These are phyloP conservation scores for Phoma sp. DNA, from an alignment of 2,329 filamentous ascomycete species.

Conservation along the genomic window DNA sequence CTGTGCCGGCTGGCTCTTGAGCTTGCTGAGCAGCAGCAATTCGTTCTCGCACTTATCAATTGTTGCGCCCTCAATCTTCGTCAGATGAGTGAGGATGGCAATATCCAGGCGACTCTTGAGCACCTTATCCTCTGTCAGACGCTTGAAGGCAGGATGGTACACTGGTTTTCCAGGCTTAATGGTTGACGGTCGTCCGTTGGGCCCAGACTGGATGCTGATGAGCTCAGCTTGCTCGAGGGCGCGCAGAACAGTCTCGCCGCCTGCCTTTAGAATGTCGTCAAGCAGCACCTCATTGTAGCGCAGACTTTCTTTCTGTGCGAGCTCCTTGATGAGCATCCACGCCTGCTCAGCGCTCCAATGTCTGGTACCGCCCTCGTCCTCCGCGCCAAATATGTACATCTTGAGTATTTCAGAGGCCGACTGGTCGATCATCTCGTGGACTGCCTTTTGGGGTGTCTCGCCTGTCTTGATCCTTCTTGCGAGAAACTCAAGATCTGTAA, in stretches of 20 bases:
- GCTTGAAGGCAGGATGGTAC: constrained; percentile 81
- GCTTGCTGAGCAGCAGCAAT: constrained; percentile 70
- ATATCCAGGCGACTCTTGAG: constrained; percentile 75
- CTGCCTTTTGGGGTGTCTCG: constrained; percentile 80
- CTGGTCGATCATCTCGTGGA: constrained; percentile 88
- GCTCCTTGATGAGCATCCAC: constrained; percentile 83
- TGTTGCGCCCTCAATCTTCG: constrained; percentile 73
- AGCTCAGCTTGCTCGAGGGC: constrained; percentile 85
- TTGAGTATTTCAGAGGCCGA: constrained; percentile 90
- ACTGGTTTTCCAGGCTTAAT: constrained; percentile 87
- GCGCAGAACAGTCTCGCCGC: constrained; percentile 78
- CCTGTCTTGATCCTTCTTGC: constrained; percentile 88
- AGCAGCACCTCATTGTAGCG: constrained; percentile 88
- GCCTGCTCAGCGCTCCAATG: constrained; percentile 86
- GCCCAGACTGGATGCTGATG: constrained; percentile 73
- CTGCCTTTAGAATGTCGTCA: constrained; percentile 73
- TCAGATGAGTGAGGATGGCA: constrained; percentile 71
- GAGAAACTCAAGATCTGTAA: constrained; percentile 95
- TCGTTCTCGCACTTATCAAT: constrained; percentile 85
- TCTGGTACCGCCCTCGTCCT: constrained; percentile 61
- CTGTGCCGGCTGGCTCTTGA: constrained; percentile 76
- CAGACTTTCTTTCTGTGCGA: constrained; percentile 72
- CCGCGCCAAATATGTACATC: constrained; percentile 77
- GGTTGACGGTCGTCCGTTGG: constrained; percentile 77
- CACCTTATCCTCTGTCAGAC: constrained; percentile 74